phyloP scores from a whole-genome alignment of 257 asterid species.

The Solanum tacnaense region DNA sequence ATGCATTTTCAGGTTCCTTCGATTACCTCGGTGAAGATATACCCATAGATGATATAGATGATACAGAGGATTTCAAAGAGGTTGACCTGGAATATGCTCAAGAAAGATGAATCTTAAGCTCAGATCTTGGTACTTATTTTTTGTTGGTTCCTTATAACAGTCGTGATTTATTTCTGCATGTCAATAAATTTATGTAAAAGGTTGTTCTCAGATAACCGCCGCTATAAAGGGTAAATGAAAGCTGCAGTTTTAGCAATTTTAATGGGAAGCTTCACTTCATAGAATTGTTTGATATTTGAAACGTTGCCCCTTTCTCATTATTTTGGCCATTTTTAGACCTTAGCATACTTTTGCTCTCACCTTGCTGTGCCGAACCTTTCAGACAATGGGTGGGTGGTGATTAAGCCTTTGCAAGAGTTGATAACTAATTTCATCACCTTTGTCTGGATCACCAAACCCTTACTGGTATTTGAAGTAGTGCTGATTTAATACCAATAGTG shows the following conservation, averaged over 20 bases:
- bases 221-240: not conserved
- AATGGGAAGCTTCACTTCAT: not conserved
- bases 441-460: not conserved
- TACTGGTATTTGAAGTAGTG: not conserved
- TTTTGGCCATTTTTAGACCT: not conserved
- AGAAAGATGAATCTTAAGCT: not conserved
- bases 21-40: too few relatives aligned
- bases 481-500: not conserved
- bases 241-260: not conserved
- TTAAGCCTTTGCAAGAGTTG: not conserved
- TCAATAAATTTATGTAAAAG: not conserved
- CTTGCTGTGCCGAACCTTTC: not conserved
- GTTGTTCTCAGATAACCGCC: not conserved
- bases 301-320: not conserved
- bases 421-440: not conserved
- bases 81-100: not conserved
- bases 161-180: not conserved
- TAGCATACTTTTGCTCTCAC: not conserved
- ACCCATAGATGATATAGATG: too few relatives aligned
- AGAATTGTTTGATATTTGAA: not conserved
- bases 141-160: not conserved
- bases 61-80: slow-evolving; percentile 7
- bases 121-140: not conserved
- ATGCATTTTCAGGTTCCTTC: not conserved
- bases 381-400: not conserved